Conservation (phyloP, 148 eudicot genomes). For the Rhododendron simsii region DNA sequence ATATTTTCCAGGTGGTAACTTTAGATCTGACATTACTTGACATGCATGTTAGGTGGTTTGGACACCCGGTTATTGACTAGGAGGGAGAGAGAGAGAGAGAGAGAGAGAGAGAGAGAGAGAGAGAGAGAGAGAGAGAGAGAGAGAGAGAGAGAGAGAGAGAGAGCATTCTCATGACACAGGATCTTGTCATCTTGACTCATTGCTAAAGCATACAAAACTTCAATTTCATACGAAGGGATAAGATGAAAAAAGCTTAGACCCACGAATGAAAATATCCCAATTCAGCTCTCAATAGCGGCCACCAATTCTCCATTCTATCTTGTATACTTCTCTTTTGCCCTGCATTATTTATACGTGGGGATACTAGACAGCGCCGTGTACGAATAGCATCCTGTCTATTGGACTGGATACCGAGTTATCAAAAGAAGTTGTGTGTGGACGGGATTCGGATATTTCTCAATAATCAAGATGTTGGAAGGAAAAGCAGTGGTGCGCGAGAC, state of each 20-base stretch:
- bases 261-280: slow-evolving; percentile 4
- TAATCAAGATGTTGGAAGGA: slow-evolving; percentile 10
- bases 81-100: not conserved
- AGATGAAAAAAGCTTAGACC: not conserved
- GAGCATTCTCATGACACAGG: not conserved
- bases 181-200: not conserved
- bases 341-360: not conserved
- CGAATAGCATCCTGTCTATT: not conserved
- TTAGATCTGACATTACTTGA: too few relatives aligned
- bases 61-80: too few relatives aligned
- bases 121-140: too few relatives aligned
- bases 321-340: not conserved
- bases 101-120: not conserved
- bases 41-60: too few relatives aligned
- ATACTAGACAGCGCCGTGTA: not conserved
- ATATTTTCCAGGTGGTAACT: too few relatives aligned
- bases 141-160: not conserved
- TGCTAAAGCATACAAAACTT: not conserved
- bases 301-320: not conserved
- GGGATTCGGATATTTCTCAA: not conserved
- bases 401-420: not conserved
- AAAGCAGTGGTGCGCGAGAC: slow-evolving; percentile 7
- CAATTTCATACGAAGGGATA: not conserved
- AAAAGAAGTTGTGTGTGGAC: not conserved
- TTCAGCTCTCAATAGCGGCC: not conserved